Percentiles rank a stretch among this genome's conserved stretches.
These are phyloP conservation scores for Hamamelis virginiana DNA, from an alignment of 164 flowering plant genomes.

Conservation along the genomic window DNA sequence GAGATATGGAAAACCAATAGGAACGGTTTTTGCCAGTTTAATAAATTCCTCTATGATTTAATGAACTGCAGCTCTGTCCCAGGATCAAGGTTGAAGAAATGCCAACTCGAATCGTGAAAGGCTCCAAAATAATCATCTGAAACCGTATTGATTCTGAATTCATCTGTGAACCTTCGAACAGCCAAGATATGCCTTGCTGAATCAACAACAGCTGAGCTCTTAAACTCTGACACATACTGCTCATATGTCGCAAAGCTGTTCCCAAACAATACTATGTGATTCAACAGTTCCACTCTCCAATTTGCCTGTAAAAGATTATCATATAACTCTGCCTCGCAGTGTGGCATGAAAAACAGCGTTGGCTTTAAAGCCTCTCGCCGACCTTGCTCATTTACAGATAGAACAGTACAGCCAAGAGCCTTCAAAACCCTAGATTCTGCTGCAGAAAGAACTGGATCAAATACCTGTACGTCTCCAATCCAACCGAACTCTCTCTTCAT, in stretches of 20 bases:
- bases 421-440: conserved; percentile 62
- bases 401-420: conserved; percentile 59
- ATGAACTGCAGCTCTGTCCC: conserved; percentile 6
- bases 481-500: conserved; percentile 61
- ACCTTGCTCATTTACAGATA: conserved; percentile 70
- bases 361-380: conserved; percentile 54
- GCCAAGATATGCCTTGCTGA: conserved; percentile 46
- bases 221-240: conserved; percentile 29
- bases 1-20: too few species aligned
- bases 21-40: too few species aligned
- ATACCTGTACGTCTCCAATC: conserved; percentile 72
- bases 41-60: too few species aligned
- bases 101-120: conserved; percentile 88
- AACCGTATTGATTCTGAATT: conserved; percentile 37
- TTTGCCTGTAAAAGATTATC: conserved; percentile 68
- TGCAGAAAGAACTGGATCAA: conserved; percentile 77
- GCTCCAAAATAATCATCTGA: conserved; percentile 64
- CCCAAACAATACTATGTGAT: conserved; percentile 56
- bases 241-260: conserved; percentile 69
- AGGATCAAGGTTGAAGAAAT: conserved; percentile 51
- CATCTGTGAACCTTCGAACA: conserved; percentile 39
- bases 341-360: conserved; percentile 88
- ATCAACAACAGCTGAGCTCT: conserved; percentile 23
- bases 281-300: conserved; percentile 48
- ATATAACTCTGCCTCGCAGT: conserved; percentile 76